Conservation (phyloP, 495 filamentous ascomycete species). For the Podospora comata region DNA sequence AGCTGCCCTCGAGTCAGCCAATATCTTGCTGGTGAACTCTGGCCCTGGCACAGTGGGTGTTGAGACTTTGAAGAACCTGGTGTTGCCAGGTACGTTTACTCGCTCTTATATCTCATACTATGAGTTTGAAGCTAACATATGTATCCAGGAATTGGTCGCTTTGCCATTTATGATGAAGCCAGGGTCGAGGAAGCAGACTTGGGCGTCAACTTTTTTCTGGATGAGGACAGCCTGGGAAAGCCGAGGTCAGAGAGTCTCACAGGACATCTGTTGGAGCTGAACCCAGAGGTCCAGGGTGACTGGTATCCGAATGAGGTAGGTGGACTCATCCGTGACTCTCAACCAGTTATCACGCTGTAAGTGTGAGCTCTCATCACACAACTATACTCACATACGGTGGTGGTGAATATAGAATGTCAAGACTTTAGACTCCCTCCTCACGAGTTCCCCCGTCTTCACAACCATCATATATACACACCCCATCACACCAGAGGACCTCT, state of each 20-base stretch:
- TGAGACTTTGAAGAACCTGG: constrained; percentile 94
- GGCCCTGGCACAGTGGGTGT: constrained; percentile 80
- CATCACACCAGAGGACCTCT: constrained; percentile 56
- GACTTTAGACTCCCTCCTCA: constrained; percentile 39
- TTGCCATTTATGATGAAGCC: constrained; percentile 83
- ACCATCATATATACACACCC: constrained; percentile 74
- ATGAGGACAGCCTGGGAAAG: constrained; percentile 70
- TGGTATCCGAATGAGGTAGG: constrained; percentile 50
- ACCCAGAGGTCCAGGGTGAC: constrained; percentile 85
- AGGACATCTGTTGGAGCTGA: constrained; percentile 77
- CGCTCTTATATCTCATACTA: neutral
- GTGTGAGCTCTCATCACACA: neutral
- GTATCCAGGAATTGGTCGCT: constrained; percentile 74
- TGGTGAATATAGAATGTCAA: constrained; percentile 18
- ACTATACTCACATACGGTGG: constrained; percentile 19
- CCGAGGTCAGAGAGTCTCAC: constrained; percentile 76
- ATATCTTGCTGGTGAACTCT: constrained; percentile 82
- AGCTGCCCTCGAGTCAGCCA: constrained; percentile 81
- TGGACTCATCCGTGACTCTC: neutral
- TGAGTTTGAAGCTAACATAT: constrained; percentile 8
- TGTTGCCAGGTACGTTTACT: constrained; percentile 63
- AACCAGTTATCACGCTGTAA: neutral
- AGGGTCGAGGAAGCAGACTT: constrained; percentile 76
- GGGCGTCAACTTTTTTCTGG: constrained; percentile 95
- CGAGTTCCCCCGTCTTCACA: constrained; percentile 57